phyloP scores from a whole-genome alignment of 2,329 filamentous ascomycete species.

The Lecanosticta acicola region DNA sequence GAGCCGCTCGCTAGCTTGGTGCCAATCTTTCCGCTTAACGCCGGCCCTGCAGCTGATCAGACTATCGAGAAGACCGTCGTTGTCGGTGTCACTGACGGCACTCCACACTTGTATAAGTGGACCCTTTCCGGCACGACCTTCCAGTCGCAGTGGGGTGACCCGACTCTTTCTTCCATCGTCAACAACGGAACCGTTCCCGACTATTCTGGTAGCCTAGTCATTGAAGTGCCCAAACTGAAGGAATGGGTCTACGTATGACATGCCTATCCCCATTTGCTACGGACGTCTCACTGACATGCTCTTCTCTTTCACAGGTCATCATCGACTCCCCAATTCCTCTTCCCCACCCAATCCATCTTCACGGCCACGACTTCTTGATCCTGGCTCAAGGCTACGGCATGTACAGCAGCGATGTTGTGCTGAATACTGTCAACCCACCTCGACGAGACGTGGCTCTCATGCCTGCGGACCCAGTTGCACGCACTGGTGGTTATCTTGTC shows the following conservation, averaged over 20 bases:
- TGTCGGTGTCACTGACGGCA: constrained; percentile 30
- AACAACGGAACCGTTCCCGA: constrained; percentile 32
- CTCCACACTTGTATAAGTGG: constrained; percentile 37
- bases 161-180: constrained; percentile 34
- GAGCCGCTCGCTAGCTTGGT: constrained; percentile 36
- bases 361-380: constrained; percentile 35
- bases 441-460: constrained; percentile 48
- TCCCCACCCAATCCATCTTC: constrained; percentile 39
- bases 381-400: constrained; percentile 28
- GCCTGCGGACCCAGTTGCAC: constrained; percentile 21
- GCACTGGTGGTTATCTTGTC: constrained; percentile 41
- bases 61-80: constrained; percentile 29
- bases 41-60: constrained; percentile 23
- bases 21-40: constrained; percentile 29
- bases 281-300: too few relatives aligned
- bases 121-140: constrained; percentile 39
- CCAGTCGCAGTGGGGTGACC: constrained; percentile 34
- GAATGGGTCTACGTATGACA: constrained; percentile 38
- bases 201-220: constrained; percentile 34
- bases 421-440: constrained; percentile 40
- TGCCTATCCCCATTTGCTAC: too few relatives aligned
- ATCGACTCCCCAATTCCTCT: constrained; percentile 36
- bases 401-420: constrained; percentile 26
- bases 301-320: too few relatives aligned
- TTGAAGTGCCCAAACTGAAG: constrained; percentile 31